Evolutionary conservation across 495 filamentous ascomycete genomes (phyloP).

Genomic region (Amniculicola lignicola): DNA sequence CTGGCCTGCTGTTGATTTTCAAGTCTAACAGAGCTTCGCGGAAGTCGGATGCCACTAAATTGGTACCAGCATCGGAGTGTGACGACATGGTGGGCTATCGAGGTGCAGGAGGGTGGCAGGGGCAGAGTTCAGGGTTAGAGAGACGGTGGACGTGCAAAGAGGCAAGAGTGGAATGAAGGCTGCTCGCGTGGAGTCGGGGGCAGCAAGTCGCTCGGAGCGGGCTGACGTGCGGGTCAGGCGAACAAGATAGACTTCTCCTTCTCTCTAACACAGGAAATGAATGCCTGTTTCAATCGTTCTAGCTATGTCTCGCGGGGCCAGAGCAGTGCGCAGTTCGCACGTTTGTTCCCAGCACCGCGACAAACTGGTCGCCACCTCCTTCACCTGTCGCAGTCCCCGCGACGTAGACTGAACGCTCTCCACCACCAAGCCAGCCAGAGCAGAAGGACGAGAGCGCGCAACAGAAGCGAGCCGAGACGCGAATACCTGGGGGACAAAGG

Average conservation of each 20-base stretch:
- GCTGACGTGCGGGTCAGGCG: constrained; percentile 21
- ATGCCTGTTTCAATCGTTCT: constrained; percentile 30
- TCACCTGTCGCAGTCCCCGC: constrained; percentile 17
- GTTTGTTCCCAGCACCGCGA: constrained; percentile 15
- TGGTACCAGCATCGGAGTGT: constrained; percentile 83
- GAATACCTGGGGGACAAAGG: neutral
- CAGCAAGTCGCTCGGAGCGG: constrained; percentile 10
- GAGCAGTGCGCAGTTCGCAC: constrained; percentile 21
- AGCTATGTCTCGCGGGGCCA: constrained; percentile 27
- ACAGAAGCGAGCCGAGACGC: constrained; percentile 4
- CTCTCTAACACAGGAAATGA: constrained; percentile 31
- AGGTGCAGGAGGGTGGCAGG: constrained; percentile 3
- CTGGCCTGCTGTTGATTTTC: constrained; percentile 78
- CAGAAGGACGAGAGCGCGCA: constrained; percentile 1
- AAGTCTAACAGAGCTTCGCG: constrained; percentile 88
- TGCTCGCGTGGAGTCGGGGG: constrained; percentile 6
- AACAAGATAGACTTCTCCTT: constrained; percentile 29
- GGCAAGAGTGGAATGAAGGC: constrained; percentile 18
- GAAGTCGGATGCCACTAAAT: constrained; percentile 95
- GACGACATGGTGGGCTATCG: constrained; percentile 63
- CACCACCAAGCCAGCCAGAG: constrained; percentile 11
- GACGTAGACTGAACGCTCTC: constrained; percentile 3
- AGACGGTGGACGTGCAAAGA: constrained; percentile 11
- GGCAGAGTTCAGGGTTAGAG: constrained; percentile 6
- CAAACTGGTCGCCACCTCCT: constrained; percentile 21